Evolutionary conservation across 768 basidiomycete genomes (phyloP).

Genomic region (Boletellus emodensis): DNA sequence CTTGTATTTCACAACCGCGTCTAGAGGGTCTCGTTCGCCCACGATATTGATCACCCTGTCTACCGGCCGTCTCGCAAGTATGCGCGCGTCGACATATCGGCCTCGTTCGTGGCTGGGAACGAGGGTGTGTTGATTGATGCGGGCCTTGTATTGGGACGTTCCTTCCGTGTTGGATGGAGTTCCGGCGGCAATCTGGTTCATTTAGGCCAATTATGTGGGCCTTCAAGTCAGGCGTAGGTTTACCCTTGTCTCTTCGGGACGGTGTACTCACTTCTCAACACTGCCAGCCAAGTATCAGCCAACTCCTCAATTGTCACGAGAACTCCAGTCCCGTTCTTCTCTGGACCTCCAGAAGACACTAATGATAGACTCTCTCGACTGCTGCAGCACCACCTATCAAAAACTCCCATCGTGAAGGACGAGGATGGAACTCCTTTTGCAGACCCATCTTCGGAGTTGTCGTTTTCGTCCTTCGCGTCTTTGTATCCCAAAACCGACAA

Average conservation of each 20-base stretch:
- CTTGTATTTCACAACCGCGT: conserved; percentile 2
- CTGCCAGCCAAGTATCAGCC: conserved; percentile 47
- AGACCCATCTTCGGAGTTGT: conserved; percentile 55
- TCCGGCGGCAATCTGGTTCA: conserved; percentile 73
- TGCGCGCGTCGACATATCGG: conserved; percentile 63
- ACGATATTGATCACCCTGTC: conserved; percentile 61
- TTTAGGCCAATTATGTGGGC: conserved; percentile 68
- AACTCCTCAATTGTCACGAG: conserved; percentile 59
- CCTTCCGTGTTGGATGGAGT: conserved; percentile 90
- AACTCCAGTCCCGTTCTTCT: conserved; percentile 44
- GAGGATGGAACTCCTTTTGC: conserved; percentile 70
- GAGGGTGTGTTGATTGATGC: conserved; percentile 75
- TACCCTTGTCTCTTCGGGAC: conserved; percentile 1
- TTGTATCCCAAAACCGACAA: conserved; percentile 69
- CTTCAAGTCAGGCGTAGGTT: conserved; percentile 51
- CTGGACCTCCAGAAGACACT: conserved; percentile 30
- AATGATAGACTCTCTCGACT: conserved; percentile 52
- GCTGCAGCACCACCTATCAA: conserved; percentile 70
- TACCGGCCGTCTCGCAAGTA: conserved; percentile 79
- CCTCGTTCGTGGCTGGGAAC: conserved; percentile 58
- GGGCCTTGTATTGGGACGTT: conserved; percentile 79
- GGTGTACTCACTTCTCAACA: conserved; percentile 4
- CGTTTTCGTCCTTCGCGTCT: conserved; percentile 73
- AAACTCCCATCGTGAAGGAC: conserved; percentile 68
- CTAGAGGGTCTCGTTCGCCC: conserved; percentile 77